Base-by-base conservation (phyloP, 2,329 filamentous ascomycete species). In the Fusarium sp. region DNA sequence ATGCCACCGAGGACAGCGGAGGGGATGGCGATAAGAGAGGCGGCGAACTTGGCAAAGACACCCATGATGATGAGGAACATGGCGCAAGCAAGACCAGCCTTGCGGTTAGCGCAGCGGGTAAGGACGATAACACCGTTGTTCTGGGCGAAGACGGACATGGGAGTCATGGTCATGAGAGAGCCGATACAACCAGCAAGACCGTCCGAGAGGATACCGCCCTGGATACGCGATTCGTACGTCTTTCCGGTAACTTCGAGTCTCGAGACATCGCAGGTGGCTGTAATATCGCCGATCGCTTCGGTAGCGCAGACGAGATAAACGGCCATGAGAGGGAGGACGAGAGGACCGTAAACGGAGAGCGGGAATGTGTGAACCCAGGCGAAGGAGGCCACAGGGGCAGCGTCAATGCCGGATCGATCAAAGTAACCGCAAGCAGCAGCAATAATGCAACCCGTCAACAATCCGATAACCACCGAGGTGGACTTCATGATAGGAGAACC, bases 71-170 rank as follows among this genome's bases (percentile, higher is more conserved):
- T 83, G 13, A 97, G 88, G 85, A 95, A 95, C 78, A 93, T 87
- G 80, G 89, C 95, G 79, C 91, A 93, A 58, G 91, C 93, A 80
- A 95, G 95, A 6, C 94, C 94, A 6, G 94, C 94, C 56, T 91
- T 93, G 63, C 94, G 90, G 81, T 95, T 96, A 1, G 94, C 94
- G 80, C 94, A 96, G 18, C 93, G 89, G 0, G 94, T 97, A 52
- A 97, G 86, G 0, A 94, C 92, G 70, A 97, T 95, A 61, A 96
- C 93, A 38, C 94, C 94, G 80, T 96, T 95, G 85, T 96, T 96
- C 81, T 95, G 93, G 0, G 94, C 94, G 76, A 95, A 95, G 1
- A 91, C 93, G 2, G 91, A 92, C 90, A 95, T 94, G 33, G 94
- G 93, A 0, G 93, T 94, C 75, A 94, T 93, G 57, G 94, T 96